These are phyloP conservation scores for Amniculicola lignicola DNA, from an alignment of 495 filamentous ascomycete genomes.

Conservation along the genomic window DNA sequence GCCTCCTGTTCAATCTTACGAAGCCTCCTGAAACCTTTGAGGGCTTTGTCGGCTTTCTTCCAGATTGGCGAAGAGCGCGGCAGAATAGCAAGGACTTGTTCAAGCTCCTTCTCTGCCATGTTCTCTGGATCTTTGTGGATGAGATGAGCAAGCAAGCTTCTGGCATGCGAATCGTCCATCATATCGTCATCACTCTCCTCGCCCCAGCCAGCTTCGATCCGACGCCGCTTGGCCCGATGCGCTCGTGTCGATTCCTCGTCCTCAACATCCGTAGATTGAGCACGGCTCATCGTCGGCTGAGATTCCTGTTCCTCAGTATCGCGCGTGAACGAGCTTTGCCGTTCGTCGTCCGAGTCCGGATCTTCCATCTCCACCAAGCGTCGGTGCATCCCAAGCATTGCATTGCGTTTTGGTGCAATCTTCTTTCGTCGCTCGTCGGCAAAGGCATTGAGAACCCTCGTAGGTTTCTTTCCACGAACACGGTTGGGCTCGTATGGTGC, in stretches of 20 bases:
- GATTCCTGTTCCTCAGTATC: conserved; percentile 84
- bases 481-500: conserved; percentile 49
- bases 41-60: conserved; percentile 55
- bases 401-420: conserved; percentile 49
- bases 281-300: conserved; percentile 71
- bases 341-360: conserved; percentile 58
- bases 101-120: conserved; percentile 44
- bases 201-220: conserved; percentile 39
- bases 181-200: conserved; percentile 44
- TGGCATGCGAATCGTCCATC: conserved; percentile 36
- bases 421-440: conserved; percentile 67
- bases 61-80: conserved; percentile 60
- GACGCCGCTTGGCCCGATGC: conserved; percentile 39
- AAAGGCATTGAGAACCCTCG: conserved; percentile 62
- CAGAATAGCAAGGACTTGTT: conserved; percentile 42
- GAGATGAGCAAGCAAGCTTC: conserved; percentile 40
- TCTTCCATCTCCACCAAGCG: conserved; percentile 46
- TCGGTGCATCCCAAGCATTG: conserved; percentile 56
- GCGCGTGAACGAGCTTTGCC: conserved; percentile 53
- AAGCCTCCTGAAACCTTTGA: conserved; percentile 47
- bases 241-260: conserved; percentile 33
- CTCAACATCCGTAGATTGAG: conserved; percentile 59
- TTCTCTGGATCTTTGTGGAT: conserved; percentile 46
- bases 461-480: conserved; percentile 56
- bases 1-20: conserved; percentile 75